Evolutionary conservation across 768 basidiomycete genomes (phyloP).

Genomic region (Auricularia cornea): DNA sequence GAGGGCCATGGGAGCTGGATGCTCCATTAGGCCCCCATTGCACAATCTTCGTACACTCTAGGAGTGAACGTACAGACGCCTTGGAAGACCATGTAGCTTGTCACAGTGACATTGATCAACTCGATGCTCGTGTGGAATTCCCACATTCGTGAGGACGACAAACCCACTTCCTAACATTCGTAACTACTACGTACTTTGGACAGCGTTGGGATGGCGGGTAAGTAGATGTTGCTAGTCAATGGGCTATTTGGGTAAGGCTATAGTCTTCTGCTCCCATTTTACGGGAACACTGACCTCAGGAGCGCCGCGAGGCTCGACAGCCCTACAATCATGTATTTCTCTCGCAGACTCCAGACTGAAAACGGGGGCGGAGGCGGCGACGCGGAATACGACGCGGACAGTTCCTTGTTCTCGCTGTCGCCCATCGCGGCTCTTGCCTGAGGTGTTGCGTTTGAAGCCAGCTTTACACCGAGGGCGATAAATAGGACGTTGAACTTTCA

Average conservation of each 20-base stretch:
- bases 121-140: conserved; percentile 61
- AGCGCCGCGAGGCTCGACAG: not conserved
- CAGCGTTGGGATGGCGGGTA: conserved; percentile 57
- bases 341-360: not conserved
- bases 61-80: conserved; percentile 39
- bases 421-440: no score
- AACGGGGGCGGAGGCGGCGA: not conserved
- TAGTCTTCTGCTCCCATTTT: not conserved
- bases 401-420: no score
- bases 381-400: no score
- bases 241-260: not conserved
- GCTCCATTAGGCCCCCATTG: not conserved
- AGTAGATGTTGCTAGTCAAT: conserved; percentile 15
- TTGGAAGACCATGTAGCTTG: conserved; percentile 65
- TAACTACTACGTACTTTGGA: conserved; percentile 17
- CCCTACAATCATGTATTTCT: not conserved
- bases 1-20: conserved; percentile 43
- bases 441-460: no score
- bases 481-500: no score
- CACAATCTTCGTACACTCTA: not conserved
- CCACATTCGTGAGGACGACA: not conserved
- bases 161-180: no score
- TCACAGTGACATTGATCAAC: conserved; percentile 73
- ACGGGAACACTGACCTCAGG: not conserved
- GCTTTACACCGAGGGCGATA: no score